Conservation (phyloP, 352 stramenopile genomes). For the Plasmopara halstedii region DNA sequence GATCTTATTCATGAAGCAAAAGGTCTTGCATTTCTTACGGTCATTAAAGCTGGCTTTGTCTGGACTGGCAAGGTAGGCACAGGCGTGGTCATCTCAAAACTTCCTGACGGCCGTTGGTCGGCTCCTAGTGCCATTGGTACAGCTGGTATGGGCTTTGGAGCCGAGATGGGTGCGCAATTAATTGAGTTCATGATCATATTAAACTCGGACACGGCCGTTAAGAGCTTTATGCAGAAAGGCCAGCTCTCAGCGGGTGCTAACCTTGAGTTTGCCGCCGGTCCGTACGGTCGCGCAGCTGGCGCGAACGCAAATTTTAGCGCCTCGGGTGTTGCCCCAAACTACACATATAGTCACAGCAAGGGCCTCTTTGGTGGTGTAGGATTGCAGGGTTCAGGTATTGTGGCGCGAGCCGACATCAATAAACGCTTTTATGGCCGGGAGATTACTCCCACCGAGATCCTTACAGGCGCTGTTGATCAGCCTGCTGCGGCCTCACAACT, state of each 20-base stretch:
- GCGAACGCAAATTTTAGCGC: slow-evolving; percentile 73
- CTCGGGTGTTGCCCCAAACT: slow-evolving; percentile 74
- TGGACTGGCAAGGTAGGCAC: slow-evolving; percentile 80
- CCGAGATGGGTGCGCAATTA: slow-evolving; percentile 70
- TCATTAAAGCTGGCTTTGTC: slow-evolving; percentile 87
- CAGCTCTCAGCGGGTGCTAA: slow-evolving; percentile 79
- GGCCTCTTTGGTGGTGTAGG: slow-evolving; percentile 77
- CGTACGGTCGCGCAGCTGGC: slow-evolving; percentile 68
- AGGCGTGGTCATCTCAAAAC: slow-evolving; percentile 91
- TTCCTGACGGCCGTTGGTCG: slow-evolving; percentile 92
- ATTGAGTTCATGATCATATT: slow-evolving; percentile 90
- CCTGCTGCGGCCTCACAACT: slow-evolving; percentile 70
- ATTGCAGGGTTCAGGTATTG: slow-evolving; percentile 76
- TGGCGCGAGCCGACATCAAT: slow-evolving; percentile 72
- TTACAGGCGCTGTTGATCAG: slow-evolving; percentile 76
- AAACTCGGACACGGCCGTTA: slow-evolving; percentile 90
- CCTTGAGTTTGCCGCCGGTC: slow-evolving; percentile 73
- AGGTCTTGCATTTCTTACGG: slow-evolving; percentile 88
- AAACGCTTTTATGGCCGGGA: slow-evolving; percentile 86
- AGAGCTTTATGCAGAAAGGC: slow-evolving; percentile 82
- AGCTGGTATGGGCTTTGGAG: slow-evolving; percentile 81
- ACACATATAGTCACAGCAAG: slow-evolving; percentile 86
- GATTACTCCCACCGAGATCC: slow-evolving; percentile 76
- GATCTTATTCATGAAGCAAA: slow-evolving; percentile 86
- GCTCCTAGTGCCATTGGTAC: slow-evolving; percentile 92